These are phyloP conservation scores for Mangifera indica DNA, from an alignment of 345 rosid species.

Conservation along the genomic window DNA sequence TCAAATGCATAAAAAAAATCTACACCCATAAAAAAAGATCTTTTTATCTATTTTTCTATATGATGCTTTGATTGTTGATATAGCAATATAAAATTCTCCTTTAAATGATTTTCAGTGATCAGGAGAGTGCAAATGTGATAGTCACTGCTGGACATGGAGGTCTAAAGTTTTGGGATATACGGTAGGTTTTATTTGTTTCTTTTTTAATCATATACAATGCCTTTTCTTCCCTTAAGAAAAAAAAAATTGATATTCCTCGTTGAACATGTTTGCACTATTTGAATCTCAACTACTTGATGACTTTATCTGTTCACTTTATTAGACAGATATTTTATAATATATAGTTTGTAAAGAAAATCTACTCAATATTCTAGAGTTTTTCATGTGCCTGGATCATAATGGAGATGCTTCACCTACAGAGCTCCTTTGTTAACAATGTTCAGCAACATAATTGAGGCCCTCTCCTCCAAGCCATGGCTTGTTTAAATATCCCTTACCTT, in stretches of 20 bases:
- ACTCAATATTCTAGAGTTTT: background rate
- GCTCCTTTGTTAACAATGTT: no score
- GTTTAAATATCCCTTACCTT: no score
- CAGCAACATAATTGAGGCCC: no score
- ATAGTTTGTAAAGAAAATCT: background rate
- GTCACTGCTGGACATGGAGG: constrained; percentile 85
- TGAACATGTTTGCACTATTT: background rate
- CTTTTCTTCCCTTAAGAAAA: background rate
- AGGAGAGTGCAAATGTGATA: constrained; percentile 60
- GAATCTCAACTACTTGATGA: background rate
- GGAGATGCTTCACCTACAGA: no score
- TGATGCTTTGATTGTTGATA: constrained; percentile 9
- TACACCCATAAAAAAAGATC: no score
- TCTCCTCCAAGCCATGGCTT: no score
- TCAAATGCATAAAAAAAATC: no score
- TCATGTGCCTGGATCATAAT: no score
- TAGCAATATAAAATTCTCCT: constrained; percentile 15
- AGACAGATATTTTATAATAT: background rate
- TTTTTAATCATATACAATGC: constrained; percentile 1
- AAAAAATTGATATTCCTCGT: background rate
- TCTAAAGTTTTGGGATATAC: constrained; percentile 89
- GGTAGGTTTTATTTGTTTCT: constrained; percentile 40
- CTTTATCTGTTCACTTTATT: constrained; percentile 1
- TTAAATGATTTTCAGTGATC: constrained; percentile 48
- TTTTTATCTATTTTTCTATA: background rate